Evolutionary conservation across 1,284 basidiomycete genomes (phyloP), one percentile per base, ranked within the genome.

Genomic region (Boletus calvinii): DNA sequence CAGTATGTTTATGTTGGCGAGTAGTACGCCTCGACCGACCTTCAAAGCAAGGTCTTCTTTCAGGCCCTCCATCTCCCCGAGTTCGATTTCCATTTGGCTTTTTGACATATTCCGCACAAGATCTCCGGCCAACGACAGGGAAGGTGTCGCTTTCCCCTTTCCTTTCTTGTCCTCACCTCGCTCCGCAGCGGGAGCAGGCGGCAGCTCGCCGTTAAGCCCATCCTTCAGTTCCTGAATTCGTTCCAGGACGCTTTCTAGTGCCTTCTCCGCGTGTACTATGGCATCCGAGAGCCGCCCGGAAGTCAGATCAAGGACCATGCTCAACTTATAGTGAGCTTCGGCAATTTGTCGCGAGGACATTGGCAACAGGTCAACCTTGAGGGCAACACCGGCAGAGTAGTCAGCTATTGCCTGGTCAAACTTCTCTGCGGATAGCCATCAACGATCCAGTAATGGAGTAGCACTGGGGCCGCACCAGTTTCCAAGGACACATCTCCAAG

Each of bases 401-500:
- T 96, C 92, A 18, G 78, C 77, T 50, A 92, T 89, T 0, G 92
- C 93, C 68, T 94, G 90, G 56, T 92, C 87, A 66, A 96, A 95
- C 74, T 95, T 95, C 70, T 96, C 92, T 94, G 71, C 20, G 17
- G 15, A 35, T 34, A 34, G 17, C 2, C 9, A 12, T 58, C 53
- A 67, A 20, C 15, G 20, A 48, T 26, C 26, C 4, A 6, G 18
- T 6, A 13, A 41, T 6, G 10, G 13, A 24, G 24, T 3, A 44
- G 29, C 7, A 34, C 6, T 18, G 29, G 3, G 2, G 6, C 4
- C 56, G 18, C 53, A 92, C 92, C 92, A 47, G 92, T 94, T 71
- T 96, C 93, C 54, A 93, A 73, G 15, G 90, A 92, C 7, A 96
- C 87, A 66, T 95, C 92, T 1, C 92, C 93, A 4, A 96, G 77